These are phyloP conservation scores for Petunia axillaris DNA, from an alignment of 257 asterid genomes.

Conservation along the genomic window DNA sequence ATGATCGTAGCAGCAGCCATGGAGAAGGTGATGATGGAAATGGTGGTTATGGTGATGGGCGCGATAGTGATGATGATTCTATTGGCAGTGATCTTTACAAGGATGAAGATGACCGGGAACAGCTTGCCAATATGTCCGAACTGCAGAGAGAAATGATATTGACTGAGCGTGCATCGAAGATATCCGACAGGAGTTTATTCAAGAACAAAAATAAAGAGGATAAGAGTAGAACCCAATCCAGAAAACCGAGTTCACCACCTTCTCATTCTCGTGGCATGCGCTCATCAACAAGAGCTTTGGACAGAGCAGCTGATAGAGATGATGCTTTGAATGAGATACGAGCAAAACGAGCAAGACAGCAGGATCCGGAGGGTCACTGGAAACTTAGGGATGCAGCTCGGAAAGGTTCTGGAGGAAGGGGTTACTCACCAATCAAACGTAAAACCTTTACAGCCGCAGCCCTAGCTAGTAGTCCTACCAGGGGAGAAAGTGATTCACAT, in stretches of 20 bases:
- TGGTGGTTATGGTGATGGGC: conserved; percentile 49
- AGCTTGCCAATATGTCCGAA: conserved; percentile 87
- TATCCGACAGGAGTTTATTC: conserved; percentile 78
- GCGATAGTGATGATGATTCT: conserved; percentile 89
- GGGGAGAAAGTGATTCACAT: conserved; percentile 72
- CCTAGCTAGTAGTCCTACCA: conserved; percentile 74
- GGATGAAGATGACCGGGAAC: conserved; percentile 82
- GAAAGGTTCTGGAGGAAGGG: conserved; percentile 66
- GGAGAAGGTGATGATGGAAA: conserved; percentile 62
- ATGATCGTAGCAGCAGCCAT: conserved; percentile 66
- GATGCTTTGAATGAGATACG: conserved; percentile 60
- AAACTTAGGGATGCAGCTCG: conserved; percentile 64
- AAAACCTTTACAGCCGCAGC: conserved; percentile 66
- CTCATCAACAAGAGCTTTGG: conserved; percentile 62
- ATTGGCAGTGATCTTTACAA: conserved; percentile 95
- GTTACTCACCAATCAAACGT: conserved; percentile 84
- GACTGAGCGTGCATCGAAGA: conserved; percentile 82
- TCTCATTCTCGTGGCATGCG: conserved; percentile 78
- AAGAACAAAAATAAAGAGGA: conserved; percentile 63
- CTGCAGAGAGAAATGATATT: conserved; percentile 87
- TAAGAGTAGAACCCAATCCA: conserved; percentile 40
- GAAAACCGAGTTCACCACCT: conserved; percentile 76
- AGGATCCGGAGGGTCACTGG: conserved; percentile 47
- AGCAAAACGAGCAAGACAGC: conserved; percentile 66
- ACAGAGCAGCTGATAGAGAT: conserved; percentile 85